Evolutionary conservation across 352 stramenopile genomes (phyloP), one percentile per base, ranked within the genome.

Genomic region (Phytopythium boreale): DNA sequence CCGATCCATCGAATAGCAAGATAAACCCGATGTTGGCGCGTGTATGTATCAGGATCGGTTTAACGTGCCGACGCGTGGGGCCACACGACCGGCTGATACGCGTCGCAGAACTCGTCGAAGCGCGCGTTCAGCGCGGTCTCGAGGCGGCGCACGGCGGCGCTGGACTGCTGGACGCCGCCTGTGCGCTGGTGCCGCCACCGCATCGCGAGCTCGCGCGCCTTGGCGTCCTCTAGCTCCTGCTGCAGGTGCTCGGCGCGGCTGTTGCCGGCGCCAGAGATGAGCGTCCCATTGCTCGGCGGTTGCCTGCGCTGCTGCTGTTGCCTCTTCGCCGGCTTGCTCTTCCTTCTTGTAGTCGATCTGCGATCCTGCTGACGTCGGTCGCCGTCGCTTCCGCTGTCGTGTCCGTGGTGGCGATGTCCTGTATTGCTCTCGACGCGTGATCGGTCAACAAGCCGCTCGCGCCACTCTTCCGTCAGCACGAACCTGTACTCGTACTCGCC

Each of bases 401-500:
- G 41, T 29, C 51, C 51, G 27, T 63, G 50, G 37, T 66, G 20
- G 29, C 24, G 49, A 59, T 26, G 19, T 9, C 37, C 17, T 22
- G 2, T 58, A 47, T 31, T 59, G 53, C 53, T 41, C 64, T 14
- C 36, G 10, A 19, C 46, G 27, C 19, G 27, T 8, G 9, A 26
- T 59, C 74, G n/a, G 64, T 69, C 50, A 58, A 66, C 37, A 89
- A 89, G 41, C 61, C 76, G 81, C 11, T 72, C 61, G 43, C 77
- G 72, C 87, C 87, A 95, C 56, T 90, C 84, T 46, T 95, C 76
- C 26, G 70, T 87, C 59, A 95, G 60, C 52, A 92, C 78, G 47
- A 82, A 93, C 27, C 68, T 78, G 43, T 89, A 92, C 56, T 92
- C 84, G 61, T 78, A 92, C 51, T 89, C 85, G 22, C 62, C 71